Percentiles rank a stretch among this genome's conserved stretches.
phyloP scores from a whole-genome alignment of 306 rosid species.

The Parietaria judaica region DNA sequence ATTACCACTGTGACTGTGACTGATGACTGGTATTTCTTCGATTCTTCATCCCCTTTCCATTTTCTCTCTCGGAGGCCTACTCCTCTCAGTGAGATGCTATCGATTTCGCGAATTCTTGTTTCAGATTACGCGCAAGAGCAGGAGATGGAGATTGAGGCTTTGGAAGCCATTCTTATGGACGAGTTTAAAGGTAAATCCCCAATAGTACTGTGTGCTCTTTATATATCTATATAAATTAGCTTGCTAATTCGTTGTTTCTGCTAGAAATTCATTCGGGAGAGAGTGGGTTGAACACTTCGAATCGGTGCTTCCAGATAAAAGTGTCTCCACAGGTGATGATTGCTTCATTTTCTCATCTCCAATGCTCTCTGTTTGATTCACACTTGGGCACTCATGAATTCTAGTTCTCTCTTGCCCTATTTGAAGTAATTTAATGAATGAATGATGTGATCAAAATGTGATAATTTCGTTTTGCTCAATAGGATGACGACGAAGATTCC shows the following conservation, averaged over 20 bases:
- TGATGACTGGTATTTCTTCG: too few relatives aligned
- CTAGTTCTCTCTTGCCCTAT: too few relatives aligned
- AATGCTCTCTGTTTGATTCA: background rate
- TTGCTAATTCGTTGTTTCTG: constrained; percentile 5
- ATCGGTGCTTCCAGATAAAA: constrained; percentile 66
- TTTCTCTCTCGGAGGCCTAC: too few relatives aligned
- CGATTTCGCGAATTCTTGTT: background rate
- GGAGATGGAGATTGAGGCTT: constrained; percentile 96
- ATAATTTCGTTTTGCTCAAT: constrained; percentile 26
- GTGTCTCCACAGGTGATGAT: constrained; percentile 60
- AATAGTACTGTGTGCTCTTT: background rate
- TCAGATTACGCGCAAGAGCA: constrained; percentile 77
- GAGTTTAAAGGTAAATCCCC: constrained; percentile 69
- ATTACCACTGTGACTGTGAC: too few relatives aligned
- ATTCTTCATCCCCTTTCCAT: too few relatives aligned
- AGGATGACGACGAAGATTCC: constrained; percentile 76
- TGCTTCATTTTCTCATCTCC: background rate
- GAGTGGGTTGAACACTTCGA: constrained; percentile 79
- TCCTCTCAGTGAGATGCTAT: too few relatives aligned
- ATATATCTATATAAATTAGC: too few relatives aligned
- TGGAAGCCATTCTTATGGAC: constrained; percentile 96
- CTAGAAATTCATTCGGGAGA: constrained; percentile 91
- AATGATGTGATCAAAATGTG: background rate
- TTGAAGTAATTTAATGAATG: too few relatives aligned
- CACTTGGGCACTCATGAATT: background rate